phyloP scores from a whole-genome alignment of 2,329 filamentous ascomycete species.

The Neopestalotiopsis sp. region DNA sequence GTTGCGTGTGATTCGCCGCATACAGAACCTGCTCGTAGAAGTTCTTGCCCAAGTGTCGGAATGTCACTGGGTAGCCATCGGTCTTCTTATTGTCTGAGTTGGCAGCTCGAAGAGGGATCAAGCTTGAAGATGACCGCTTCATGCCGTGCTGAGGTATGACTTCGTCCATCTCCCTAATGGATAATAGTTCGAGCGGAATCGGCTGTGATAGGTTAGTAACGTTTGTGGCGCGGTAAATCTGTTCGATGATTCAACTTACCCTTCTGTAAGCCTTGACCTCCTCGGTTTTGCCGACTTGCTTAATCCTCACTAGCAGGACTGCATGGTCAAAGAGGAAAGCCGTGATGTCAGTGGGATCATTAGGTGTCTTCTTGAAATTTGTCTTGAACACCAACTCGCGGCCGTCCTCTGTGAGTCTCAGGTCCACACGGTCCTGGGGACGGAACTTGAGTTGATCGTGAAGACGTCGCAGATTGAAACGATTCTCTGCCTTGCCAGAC shows the following conservation, averaged over 20 bases:
- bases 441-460: slow-evolving; percentile 92
- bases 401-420: slow-evolving; percentile 92
- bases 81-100: slow-evolving; percentile 61
- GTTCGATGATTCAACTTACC: slow-evolving; percentile 39
- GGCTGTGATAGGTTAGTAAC: slow-evolving; percentile 54
- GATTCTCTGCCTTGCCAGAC: slow-evolving; percentile 95
- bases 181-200: slow-evolving; percentile 89
- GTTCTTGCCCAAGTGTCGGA: slow-evolving; percentile 92
- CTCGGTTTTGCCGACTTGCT: slow-evolving; percentile 90
- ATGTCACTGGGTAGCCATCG: slow-evolving; percentile 93
- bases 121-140: slow-evolving; percentile 86
- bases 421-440: slow-evolving; percentile 86
- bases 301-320: slow-evolving; percentile 87
- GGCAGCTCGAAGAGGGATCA: slow-evolving; percentile 63
- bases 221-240: too few relatives aligned
- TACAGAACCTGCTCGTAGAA: slow-evolving; percentile 93
- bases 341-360: slow-evolving; percentile 87
- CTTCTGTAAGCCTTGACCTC: slow-evolving; percentile 93
- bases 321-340: slow-evolving; percentile 97
- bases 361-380: slow-evolving; percentile 88
- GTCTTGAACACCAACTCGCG: slow-evolving; percentile 95
- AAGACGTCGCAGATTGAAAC: slow-evolving; percentile 91
- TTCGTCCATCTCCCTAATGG: slow-evolving; percentile 97
- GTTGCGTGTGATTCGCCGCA: slow-evolving; percentile 81
- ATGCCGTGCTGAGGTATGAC: slow-evolving; percentile 82